Evolutionary conservation across 805 yeast genomes (phyloP), one percentile per base, ranked within the genome.

Genomic region (Metschnikowia santaceciliae): DNA sequence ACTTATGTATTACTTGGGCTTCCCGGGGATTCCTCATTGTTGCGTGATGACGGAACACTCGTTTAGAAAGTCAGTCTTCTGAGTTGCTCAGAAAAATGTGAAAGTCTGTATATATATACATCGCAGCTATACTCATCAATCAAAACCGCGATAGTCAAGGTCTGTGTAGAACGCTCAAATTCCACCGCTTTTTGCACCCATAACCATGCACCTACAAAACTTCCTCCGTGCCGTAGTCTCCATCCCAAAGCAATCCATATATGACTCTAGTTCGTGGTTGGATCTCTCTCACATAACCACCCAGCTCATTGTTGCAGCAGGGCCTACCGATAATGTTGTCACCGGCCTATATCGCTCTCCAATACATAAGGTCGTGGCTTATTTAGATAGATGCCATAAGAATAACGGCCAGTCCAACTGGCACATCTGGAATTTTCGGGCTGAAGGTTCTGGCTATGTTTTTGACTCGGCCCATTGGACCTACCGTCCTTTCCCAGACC

Each of bases 391-490:
- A 26, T 75, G 55, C 67, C 87, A 38, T 67, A 75, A 34, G 23
- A 54, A 3, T 59, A 72, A 84, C 62, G 79, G 77, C 0, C 34
- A 11, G n/a, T 53, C 62, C 2, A 66, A 78, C 46, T 91, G 97
- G 97, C 79, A 75, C 56, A 68, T 90, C 1, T 84, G 85, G 79
- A 88, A 88, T 61, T 73, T 90, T 33, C 74, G 90, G 53, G 81
- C 78, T 5, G 94, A 86, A 53, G 67, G 60, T n/a, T 44, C 65
- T 43, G 75, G 75, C 0, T 69, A 70, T 45, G 37, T 45, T 7
- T 20, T 51, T 19, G 51, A 48, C 6, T 43, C 30, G 8, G 48
- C 41, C 26, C 42, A 54, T 38, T 58, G 58, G 57, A 47, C 61
- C 3, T 55, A 48, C 26, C 64, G 67, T 17, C 94, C 90, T 0